Conservation (phyloP, 2,329 filamentous ascomycete species). For the Metarhizium brunneum region DNA sequence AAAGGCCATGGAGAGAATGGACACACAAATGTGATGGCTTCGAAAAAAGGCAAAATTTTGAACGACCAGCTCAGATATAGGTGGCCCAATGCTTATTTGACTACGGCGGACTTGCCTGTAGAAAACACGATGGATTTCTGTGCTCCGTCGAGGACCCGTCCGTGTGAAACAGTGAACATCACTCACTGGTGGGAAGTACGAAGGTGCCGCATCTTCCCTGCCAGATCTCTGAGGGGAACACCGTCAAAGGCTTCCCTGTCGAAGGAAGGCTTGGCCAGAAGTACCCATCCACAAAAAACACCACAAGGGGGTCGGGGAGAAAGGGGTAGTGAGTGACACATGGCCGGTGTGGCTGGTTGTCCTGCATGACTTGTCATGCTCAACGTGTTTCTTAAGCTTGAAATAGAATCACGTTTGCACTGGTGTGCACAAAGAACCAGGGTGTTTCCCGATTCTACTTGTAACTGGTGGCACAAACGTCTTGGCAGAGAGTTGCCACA, state of each 20-base stretch:
- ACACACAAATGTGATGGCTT: no score
- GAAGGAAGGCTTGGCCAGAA: background rate
- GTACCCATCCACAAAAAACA: background rate
- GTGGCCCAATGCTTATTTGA: no score
- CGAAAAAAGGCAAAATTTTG: no score
- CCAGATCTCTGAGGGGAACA: background rate
- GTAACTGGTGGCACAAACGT: background rate
- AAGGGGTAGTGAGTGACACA: background rate
- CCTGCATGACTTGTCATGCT: background rate
- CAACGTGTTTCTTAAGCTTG: background rate
- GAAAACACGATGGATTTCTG: no score
- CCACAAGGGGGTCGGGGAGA: background rate
- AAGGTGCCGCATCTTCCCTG: background rate
- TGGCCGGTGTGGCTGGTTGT: background rate
- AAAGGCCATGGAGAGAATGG: no score
- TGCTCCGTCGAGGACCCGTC: no score
- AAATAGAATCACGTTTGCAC: background rate
- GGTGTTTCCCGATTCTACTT: background rate
- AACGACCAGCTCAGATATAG: no score
- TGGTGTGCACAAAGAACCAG: background rate
- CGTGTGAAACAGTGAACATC: background rate
- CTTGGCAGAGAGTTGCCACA: conserved; percentile 2
- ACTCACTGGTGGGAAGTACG: background rate
- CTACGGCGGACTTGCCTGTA: no score
- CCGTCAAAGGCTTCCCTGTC: background rate